A percentile compares a stretch with the other conserved stretches of the same genome.
Conservation (phyloP, 1,139 yeast species). For the Diutina catenulata region DNA sequence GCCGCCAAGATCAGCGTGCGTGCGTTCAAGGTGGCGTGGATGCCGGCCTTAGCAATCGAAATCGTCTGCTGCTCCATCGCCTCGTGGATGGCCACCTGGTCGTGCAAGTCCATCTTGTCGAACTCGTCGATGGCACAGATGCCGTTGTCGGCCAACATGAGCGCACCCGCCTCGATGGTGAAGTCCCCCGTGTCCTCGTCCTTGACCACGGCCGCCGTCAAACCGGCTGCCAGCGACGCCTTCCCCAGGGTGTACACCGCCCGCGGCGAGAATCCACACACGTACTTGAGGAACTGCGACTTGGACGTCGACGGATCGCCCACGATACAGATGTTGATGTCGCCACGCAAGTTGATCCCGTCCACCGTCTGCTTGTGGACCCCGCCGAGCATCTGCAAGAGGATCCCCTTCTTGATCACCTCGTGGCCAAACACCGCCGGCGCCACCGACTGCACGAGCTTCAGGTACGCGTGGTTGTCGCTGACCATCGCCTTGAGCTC, state of each 20-base stretch:
- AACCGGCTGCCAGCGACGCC: constrained; percentile 97
- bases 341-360: constrained; percentile 94
- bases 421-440: constrained; percentile 98
- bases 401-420: constrained; percentile 81
- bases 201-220: constrained; percentile 94
- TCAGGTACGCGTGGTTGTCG: constrained; percentile 75
- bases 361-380: constrained; percentile 92
- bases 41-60: constrained; percentile 96
- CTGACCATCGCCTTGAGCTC: constrained; percentile 88
- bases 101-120: constrained; percentile 92
- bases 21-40: constrained; percentile 94
- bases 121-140: constrained; percentile 98
- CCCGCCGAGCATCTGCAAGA: constrained; percentile 86
- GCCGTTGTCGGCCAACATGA: constrained; percentile 97
- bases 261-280: constrained; percentile 83
- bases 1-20: constrained; percentile 94
- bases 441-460: constrained; percentile 80
- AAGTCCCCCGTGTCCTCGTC: constrained; percentile 98
- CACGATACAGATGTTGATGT: constrained; percentile 89
- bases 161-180: constrained; percentile 97
- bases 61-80: constrained; percentile 99
- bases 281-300: constrained; percentile 91
- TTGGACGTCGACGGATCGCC: constrained; percentile 99
- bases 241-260: constrained; percentile 97
- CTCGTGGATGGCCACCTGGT: constrained; percentile 98